Evolutionary conservation across 345 rosid species (phyloP).

Genomic region (Passiflora organensis): DNA sequence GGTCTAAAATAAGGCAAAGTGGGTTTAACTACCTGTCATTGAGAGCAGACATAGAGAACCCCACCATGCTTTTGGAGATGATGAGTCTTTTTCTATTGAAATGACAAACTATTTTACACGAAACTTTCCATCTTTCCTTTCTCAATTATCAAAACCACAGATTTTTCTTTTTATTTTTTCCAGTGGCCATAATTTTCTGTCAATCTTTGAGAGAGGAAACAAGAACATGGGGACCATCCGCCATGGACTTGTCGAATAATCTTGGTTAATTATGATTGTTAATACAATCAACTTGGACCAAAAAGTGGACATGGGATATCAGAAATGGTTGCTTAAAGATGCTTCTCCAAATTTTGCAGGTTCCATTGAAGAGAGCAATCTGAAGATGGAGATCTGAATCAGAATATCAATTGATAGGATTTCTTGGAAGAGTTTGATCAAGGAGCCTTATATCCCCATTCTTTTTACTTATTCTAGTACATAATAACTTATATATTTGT

Average conservation of each 20-base stretch:
- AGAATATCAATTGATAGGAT: conserved; percentile 3
- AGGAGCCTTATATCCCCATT: conserved; percentile 26
- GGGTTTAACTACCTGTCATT: conserved; percentile 26
- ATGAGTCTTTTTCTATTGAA: conserved; percentile 18
- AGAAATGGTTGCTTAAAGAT: conserved; percentile 12
- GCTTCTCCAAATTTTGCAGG: conserved; percentile 34
- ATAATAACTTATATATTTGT: conserved; percentile 29
- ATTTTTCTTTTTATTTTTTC: no score
- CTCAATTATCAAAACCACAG: no score
- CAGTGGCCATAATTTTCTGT: no score
- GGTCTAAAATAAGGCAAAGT: conserved; percentile 23
- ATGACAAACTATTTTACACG: conserved; percentile 5
- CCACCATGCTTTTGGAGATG: no score
- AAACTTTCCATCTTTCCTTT: conserved; percentile 12
- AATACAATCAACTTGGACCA: neutral
- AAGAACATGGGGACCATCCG: no score
- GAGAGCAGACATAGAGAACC: conserved; percentile 22
- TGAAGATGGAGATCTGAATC: conserved; percentile 61
- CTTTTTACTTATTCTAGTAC: conserved; percentile 15
- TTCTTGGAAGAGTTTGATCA: no score
- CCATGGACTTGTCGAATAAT: no score
- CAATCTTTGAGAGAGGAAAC: no score
- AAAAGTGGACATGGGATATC: neutral
- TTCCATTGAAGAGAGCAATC: conserved; percentile 34
- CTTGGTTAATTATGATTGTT: conserved; percentile 22